Percentiles rank a stretch among this genome's conserved stretches.
These are phyloP conservation scores for Phytophthora vignae DNA, from an alignment of 352 stramenopile genomes.

Conservation along the genomic window DNA sequence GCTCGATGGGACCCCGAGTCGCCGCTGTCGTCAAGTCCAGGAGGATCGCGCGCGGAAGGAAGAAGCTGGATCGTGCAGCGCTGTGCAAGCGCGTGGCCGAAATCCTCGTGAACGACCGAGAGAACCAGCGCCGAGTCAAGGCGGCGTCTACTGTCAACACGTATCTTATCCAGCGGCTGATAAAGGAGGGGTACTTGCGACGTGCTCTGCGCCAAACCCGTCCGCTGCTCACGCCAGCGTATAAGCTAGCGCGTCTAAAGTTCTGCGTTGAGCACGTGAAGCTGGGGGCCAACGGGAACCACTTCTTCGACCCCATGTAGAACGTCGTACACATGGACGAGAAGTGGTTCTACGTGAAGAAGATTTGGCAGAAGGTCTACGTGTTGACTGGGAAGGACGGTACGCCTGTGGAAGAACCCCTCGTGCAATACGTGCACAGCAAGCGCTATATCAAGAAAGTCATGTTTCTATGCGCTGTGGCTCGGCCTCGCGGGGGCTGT, in stretches of 20 bases:
- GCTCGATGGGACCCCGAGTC: neutral
- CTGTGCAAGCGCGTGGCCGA: neutral
- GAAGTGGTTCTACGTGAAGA: slow-evolving; percentile 19
- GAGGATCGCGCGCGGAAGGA: neutral
- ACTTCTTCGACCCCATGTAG: neutral
- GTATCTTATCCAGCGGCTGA: slow-evolving; percentile 10
- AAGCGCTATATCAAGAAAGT: slow-evolving; percentile 2
- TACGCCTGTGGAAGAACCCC: neutral
- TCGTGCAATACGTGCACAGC: neutral
- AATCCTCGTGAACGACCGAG: neutral
- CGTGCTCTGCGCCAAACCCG: slow-evolving; percentile 9
- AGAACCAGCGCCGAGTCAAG: slow-evolving; percentile 3
- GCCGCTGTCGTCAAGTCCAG: neutral
- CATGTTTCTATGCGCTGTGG: slow-evolving; percentile 9
- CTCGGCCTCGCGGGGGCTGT: slow-evolving; percentile 3
- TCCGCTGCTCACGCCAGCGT: neutral
- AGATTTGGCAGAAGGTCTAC: slow-evolving; percentile 1
- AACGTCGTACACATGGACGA: slow-evolving; percentile 12
- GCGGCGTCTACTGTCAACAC: neutral
- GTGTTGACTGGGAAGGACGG: slow-evolving; percentile 6
- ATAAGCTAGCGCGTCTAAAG: neutral
- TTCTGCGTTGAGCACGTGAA: slow-evolving; percentile 1
- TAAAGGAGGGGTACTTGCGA: slow-evolving; percentile 5
- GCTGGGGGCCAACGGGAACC: neutral
- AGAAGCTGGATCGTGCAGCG: neutral